A percentile compares a stretch with the other conserved stretches of the same genome.
These are phyloP conservation scores for Suillus americanus DNA, from an alignment of 768 basidiomycete genomes.

Conservation along the genomic window DNA sequence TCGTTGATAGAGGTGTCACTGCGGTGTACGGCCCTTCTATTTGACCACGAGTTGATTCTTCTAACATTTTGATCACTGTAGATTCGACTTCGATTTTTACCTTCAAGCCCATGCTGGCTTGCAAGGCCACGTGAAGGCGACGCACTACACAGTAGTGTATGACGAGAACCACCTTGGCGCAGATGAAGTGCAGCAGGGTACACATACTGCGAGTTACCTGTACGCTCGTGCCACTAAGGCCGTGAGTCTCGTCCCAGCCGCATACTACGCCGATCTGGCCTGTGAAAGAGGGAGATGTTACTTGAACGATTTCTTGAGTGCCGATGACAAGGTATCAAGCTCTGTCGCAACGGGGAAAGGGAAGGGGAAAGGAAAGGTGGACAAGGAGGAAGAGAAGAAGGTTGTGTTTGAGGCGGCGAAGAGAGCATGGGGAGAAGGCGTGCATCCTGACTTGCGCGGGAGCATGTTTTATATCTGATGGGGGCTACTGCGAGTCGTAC, in stretches of 20 bases:
- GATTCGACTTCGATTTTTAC: slow-evolving; percentile 66
- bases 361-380: slow-evolving; percentile 29
- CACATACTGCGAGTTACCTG: slow-evolving; percentile 67
- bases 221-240: slow-evolving; percentile 85
- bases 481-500: background rate
- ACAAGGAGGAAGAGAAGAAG: slow-evolving; percentile 34
- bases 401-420: slow-evolving; percentile 48
- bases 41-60: slow-evolving; percentile 11
- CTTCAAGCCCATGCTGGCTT: slow-evolving; percentile 76
- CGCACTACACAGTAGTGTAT: slow-evolving; percentile 79
- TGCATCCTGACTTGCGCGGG: slow-evolving; percentile 45
- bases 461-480: slow-evolving; percentile 69
- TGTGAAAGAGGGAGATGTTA: slow-evolving; percentile 81
- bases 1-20: slow-evolving; percentile 79
- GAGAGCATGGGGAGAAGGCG: slow-evolving; percentile 53
- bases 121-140: slow-evolving; percentile 68
- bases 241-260: slow-evolving; percentile 77
- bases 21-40: slow-evolving; percentile 46
- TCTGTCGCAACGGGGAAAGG: slow-evolving; percentile 32
- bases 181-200: slow-evolving; percentile 73
- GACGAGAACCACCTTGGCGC: slow-evolving; percentile 72
- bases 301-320: slow-evolving; percentile 65
- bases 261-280: slow-evolving; percentile 81
- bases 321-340: slow-evolving; percentile 49
- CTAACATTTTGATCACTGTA: slow-evolving; percentile 18